Evolutionary conservation across 2,329 filamentous ascomycete species (phyloP).

Genomic region (Fusarium sp.): DNA sequence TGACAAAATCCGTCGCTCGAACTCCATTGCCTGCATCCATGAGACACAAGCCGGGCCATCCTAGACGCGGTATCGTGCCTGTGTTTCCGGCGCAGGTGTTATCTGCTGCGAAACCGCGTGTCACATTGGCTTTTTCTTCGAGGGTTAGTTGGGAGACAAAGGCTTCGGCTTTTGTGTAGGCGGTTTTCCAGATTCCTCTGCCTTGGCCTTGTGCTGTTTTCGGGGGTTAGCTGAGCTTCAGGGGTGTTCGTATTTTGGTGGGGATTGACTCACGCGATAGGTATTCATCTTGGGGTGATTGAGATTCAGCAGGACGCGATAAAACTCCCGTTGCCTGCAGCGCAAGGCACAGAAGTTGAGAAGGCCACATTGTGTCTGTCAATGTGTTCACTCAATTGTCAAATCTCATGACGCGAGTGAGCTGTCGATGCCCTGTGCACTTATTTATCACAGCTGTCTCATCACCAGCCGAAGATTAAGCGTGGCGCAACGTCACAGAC

Average conservation of each 20-base stretch:
- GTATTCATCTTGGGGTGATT: neutral
- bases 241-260: neutral
- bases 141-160: constrained; percentile 73
- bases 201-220: constrained; percentile 25
- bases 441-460: constrained; percentile 17
- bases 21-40: constrained; percentile 64
- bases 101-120: constrained; percentile 64
- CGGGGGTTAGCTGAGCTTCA: constrained; percentile 13
- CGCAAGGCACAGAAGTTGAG: neutral
- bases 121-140: constrained; percentile 70
- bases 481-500: constrained; percentile 3
- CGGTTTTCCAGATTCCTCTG: constrained; percentile 62
- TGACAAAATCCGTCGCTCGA: constrained; percentile 61
- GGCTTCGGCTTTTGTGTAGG: constrained; percentile 67
- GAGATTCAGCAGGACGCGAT: constrained; percentile 3
- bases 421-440: neutral
- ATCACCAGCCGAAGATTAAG: constrained; percentile 6
- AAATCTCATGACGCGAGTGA: neutral
- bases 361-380: constrained; percentile 20
- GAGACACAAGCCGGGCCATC: constrained; percentile 61
- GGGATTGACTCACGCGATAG: constrained; percentile 32
- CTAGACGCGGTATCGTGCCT: constrained; percentile 58
- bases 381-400: neutral
- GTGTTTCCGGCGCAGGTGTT: constrained; percentile 62
- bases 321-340: constrained; percentile 9